A percentile compares a stretch with the other conserved stretches of the same genome.
phyloP scores from a whole-genome alignment of 176 grass and related monocot species.

The Aegilops bicornis region DNA sequence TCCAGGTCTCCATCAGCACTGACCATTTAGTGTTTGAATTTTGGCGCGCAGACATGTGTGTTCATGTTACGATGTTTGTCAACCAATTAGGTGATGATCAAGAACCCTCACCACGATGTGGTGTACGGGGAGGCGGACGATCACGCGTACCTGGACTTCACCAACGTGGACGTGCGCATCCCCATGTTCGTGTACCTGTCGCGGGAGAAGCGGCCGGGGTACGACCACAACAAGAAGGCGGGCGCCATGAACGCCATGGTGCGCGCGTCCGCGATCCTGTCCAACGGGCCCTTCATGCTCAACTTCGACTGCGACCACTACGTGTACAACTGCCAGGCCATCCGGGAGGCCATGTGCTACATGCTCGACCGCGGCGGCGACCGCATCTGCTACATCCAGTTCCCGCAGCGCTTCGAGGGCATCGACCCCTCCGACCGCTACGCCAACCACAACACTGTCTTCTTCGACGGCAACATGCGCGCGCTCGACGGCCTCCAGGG shows the following conservation, averaged over 20 bases:
- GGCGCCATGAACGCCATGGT: conserved; percentile 96
- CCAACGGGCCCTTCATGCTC: conserved; percentile 91
- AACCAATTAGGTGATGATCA: conserved; percentile 58
- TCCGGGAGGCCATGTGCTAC: conserved; percentile 90
- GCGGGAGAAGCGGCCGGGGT: conserved; percentile 80
- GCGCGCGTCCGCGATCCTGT: conserved; percentile 79
- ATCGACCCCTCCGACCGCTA: conserved; percentile 79
- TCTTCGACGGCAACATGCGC: conserved; percentile 89
- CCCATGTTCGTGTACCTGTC: conserved; percentile 90
- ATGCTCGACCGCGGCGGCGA: conserved; percentile 93
- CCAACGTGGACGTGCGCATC: conserved; percentile 65
- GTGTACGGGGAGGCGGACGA: conserved; percentile 41
- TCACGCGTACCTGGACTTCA: conserved; percentile 68
- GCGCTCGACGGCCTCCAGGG: conserved; percentile 75
- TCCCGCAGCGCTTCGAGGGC: conserved; percentile 81
- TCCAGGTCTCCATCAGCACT: conserved; percentile 37
- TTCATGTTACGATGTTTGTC: neutral
- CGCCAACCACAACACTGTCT: conserved; percentile 92
- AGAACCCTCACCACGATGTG: conserved; percentile 55
- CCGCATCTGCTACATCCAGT: conserved; percentile 84
- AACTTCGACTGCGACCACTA: conserved; percentile 99
- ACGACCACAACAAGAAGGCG: conserved; percentile 96
- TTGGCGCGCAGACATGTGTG: neutral
- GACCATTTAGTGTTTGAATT: neutral
- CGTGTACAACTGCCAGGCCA: conserved; percentile 76